Percentiles rank a stretch among this genome's conserved stretches.
Conservation (phyloP, 2,329 filamentous ascomycete genomes). For the Hypoxylon sp. region DNA sequence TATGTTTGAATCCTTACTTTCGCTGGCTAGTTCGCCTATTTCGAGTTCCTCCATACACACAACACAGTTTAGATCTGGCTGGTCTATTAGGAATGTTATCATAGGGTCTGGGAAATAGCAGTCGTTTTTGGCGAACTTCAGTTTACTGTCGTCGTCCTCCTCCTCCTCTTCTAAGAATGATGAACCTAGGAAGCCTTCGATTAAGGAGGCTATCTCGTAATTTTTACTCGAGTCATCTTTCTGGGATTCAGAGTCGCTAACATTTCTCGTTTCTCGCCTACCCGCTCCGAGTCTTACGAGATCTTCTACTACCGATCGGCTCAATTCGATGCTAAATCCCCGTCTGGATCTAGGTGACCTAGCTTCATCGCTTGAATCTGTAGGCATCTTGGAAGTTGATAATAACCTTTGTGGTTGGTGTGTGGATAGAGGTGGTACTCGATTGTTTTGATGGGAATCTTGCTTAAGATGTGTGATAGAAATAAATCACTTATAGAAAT, state of each 20-base stretch:
- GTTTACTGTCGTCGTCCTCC: background rate
- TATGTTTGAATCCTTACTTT: conserved; percentile 30
- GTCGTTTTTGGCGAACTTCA: conserved; percentile 17
- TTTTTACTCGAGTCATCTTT: background rate
- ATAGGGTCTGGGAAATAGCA: conserved; percentile 49
- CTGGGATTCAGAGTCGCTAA: background rate
- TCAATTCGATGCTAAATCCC: background rate
- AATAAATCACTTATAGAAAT: too few species aligned
- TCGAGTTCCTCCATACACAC: conserved; percentile 46
- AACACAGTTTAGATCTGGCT: conserved; percentile 46
- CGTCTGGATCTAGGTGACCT: background rate
- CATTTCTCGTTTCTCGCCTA: background rate
- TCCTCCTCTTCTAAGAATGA: background rate
- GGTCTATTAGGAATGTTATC: conserved; percentile 51
- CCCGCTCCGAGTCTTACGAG: background rate
- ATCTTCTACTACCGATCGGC: background rate
- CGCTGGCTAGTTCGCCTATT: conserved; percentile 24
- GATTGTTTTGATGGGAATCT: conserved; percentile 34
- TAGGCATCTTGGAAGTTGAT: background rate
- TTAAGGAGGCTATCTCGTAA: background rate
- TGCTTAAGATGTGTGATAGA: conserved; percentile 32
- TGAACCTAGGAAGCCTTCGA: background rate
- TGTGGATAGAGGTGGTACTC: background rate
- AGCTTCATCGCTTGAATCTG: background rate
- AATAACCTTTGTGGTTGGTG: too few species aligned